Evolutionary conservation across 768 basidiomycete genomes (phyloP), one percentile per base, ranked within the genome.

Genomic region (Tubosaeta sp.): DNA sequence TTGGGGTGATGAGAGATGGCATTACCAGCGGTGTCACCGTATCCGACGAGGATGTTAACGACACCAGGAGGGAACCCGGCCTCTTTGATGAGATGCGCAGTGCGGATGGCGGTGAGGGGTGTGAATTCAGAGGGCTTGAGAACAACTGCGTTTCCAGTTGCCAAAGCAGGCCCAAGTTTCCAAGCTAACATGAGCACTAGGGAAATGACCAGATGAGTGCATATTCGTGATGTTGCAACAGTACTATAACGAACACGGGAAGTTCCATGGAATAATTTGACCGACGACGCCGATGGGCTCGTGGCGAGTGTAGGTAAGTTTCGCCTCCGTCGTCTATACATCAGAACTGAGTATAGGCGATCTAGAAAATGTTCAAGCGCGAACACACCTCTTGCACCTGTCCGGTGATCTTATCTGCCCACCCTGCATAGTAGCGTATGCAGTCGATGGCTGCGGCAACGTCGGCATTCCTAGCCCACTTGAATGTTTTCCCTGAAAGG

Each of bases 371-470:
- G 27, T 29, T 29, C 27, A 29, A 8, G 27, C 11, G 32, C 7
- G 8, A 25, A 29, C 51, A 4, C 16, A 63, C 64, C 56, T 92
- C 88, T 65, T 91, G 83, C 8, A 82, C 83, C 66, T 89, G 80
- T 6, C 88, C 90, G 5, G 77, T 73, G 48, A 87, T 71, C 73
- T 95, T 95, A 74, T 94, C 93, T 22, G 91, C 89, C 84, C 89
- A 90, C 14, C 93, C 94, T 38, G 84, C 89, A 61, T 87, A 97
- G 72, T 95, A 95, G 29, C 82, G 75, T 58, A 92, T 67, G 27
- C 74, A 52, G 2, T 58, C 52, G 22, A 64, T 53, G 6, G 64
- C 32, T 4, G 1, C 68, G 0, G 61, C 58, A 2, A 88, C 64
- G 33, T 34, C 33, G 0, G 60, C 67, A 16, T 61, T 67, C 52